Evolutionary conservation across 305 asterid genomes (phyloP).

Genomic region (Plantago lanceolata): DNA sequence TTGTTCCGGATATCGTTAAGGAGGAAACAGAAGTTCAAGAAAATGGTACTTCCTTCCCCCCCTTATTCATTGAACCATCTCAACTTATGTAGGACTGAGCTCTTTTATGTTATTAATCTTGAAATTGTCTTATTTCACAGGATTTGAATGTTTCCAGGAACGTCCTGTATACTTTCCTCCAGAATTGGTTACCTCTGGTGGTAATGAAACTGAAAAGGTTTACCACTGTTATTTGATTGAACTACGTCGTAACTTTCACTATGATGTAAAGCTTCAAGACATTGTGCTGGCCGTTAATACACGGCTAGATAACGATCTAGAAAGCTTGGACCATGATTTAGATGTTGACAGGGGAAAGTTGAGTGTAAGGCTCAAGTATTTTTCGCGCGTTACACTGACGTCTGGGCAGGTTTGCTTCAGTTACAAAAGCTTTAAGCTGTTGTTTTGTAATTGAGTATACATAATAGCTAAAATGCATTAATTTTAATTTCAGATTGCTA

Average conservation of each 20-base stretch:
- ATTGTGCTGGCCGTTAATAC: slow-evolving; percentile 48
- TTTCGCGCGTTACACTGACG: slow-evolving; percentile 33
- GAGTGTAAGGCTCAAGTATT: slow-evolving; percentile 27
- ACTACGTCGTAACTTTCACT: slow-evolving; percentile 32
- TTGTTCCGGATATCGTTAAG: slow-evolving; percentile 67
- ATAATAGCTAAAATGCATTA: slow-evolving; percentile 5
- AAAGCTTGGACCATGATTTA: slow-evolving; percentile 34
- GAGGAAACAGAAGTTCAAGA: slow-evolving; percentile 46
- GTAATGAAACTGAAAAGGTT: slow-evolving; percentile 19
- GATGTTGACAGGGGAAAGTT: slow-evolving; percentile 50
- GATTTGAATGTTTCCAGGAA: slow-evolving; percentile 33
- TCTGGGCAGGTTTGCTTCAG: slow-evolving; percentile 40
- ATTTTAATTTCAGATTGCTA: slow-evolving; percentile 39
- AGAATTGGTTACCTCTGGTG: slow-evolving; percentile 45
- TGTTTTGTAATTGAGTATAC: not conserved
- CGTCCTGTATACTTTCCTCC: slow-evolving; percentile 44
- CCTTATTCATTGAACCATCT: not conserved
- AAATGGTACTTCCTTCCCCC: slow-evolving; percentile 30
- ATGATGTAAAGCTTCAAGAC: slow-evolving; percentile 40
- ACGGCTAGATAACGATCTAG: slow-evolving; percentile 41
- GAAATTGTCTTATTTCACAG: slow-evolving; percentile 34
- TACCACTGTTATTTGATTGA: slow-evolving; percentile 52
- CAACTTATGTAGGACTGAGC: not conserved
- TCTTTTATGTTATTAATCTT: not conserved
- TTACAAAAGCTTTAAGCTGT: not conserved